Evolutionary conservation across 1,139 yeast species (phyloP).

Genomic region (Scheffersomyces quercinus): DNA sequence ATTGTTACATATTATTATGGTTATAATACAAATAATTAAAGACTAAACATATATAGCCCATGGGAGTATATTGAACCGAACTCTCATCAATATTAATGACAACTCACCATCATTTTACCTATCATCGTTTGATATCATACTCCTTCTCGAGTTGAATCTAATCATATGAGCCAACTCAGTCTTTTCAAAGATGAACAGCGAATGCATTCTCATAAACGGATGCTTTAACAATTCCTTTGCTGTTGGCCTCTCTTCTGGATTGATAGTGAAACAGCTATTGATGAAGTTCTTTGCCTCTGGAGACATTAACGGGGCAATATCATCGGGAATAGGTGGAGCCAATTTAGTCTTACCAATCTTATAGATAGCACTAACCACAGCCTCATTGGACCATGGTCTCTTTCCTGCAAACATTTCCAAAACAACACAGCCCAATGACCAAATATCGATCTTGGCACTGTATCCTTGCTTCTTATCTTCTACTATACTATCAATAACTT

Average conservation of each 20-base stretch:
- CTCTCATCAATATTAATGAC: no score
- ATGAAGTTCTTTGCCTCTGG: conserved; percentile 68
- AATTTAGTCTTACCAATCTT: conserved; percentile 71
- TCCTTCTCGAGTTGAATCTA: conserved; percentile 31
- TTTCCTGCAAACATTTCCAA: conserved; percentile 91
- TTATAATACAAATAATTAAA: no score
- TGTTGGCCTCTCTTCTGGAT: conserved; percentile 86
- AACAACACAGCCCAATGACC: conserved; percentile 96
- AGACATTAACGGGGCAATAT: conserved; percentile 65
- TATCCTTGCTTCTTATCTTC: conserved; percentile 86
- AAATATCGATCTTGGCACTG: conserved; percentile 91
- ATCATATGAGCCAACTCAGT: conserved; percentile 62
- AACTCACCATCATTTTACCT: background rate
- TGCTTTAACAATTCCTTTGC: conserved; percentile 68
- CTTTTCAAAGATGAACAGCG: conserved; percentile 56
- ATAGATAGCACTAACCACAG: conserved; percentile 76
- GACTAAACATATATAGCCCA: no score
- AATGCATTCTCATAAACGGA: conserved; percentile 54
- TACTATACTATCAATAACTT: conserved; percentile 80
- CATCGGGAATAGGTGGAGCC: conserved; percentile 96
- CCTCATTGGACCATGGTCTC: conserved; percentile 81
- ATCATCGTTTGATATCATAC: conserved; percentile 7
- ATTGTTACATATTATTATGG: no score
- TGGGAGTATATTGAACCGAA: no score
- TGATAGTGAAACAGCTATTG: conserved; percentile 74